Percentiles rank a stretch among this genome's conserved stretches.
Conservation (phyloP, 495 filamentous ascomycete species). For the Xylaria telfairii region DNA sequence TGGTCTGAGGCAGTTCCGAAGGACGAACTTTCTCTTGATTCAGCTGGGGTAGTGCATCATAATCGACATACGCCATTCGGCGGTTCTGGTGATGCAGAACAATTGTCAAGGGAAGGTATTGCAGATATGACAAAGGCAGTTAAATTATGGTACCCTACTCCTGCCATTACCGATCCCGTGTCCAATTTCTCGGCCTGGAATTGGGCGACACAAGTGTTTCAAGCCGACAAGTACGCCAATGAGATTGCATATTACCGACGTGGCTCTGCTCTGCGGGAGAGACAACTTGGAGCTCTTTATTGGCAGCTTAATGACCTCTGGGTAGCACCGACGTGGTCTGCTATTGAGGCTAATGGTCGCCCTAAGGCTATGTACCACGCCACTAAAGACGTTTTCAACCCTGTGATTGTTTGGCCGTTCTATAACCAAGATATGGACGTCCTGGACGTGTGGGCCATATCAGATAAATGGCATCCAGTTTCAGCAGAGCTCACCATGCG, state of each 20-base stretch:
- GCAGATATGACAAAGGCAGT: slow-evolving; percentile 69
- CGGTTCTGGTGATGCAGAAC: slow-evolving; percentile 54
- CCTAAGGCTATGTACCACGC: slow-evolving; percentile 71
- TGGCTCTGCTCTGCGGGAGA: slow-evolving; percentile 64
- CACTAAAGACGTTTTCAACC: slow-evolving; percentile 65
- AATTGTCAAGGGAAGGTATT: slow-evolving; percentile 56
- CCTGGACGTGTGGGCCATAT: slow-evolving; percentile 66
- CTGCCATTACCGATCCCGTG: slow-evolving; percentile 59
- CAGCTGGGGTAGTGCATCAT: slow-evolving; percentile 61
- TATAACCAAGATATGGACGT: slow-evolving; percentile 62
- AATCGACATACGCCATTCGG: slow-evolving; percentile 71
- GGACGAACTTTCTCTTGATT: slow-evolving; percentile 65
- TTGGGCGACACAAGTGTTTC: slow-evolving; percentile 70
- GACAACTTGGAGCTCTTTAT: slow-evolving; percentile 68
- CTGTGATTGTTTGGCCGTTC: slow-evolving; percentile 66
- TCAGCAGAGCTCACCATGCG: not conserved
- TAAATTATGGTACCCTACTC: slow-evolving; percentile 66
- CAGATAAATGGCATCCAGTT: slow-evolving; percentile 56
- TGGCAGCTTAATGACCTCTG: slow-evolving; percentile 77
- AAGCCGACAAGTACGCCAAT: slow-evolving; percentile 68
- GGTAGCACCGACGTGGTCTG: slow-evolving; percentile 72
- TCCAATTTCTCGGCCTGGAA: slow-evolving; percentile 76
- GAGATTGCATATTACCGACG: slow-evolving; percentile 71
- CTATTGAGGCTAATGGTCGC: slow-evolving; percentile 67
- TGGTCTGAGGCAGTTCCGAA: slow-evolving; percentile 63